Conservation (phyloP, 2,329 filamentous ascomycete genomes). For the Leptographium radiaticola region DNA sequence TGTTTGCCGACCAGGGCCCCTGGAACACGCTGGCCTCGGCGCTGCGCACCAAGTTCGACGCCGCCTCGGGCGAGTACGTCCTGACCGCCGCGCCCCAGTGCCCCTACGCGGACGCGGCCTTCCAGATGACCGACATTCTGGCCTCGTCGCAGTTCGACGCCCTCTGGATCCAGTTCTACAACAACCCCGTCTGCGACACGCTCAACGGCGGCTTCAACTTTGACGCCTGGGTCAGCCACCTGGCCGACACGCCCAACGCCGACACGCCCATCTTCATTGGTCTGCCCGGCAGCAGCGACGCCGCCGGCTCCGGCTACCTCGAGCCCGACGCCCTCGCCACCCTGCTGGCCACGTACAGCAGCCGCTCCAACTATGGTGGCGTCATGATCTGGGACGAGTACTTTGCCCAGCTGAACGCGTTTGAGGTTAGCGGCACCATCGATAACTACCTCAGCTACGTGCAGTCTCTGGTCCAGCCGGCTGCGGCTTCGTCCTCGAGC, state of each 20-base stretch:
- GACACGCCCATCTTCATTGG: conserved; percentile 26
- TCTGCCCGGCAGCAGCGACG: conserved; percentile 18
- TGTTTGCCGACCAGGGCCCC: conserved; percentile 11
- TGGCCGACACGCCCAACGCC: conserved; percentile 18
- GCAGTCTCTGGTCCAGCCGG: background rate
- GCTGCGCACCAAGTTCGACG: conserved; percentile 10
- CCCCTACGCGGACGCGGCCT: conserved; percentile 21
- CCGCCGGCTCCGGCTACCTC: conserved; percentile 17
- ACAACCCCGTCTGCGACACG: conserved; percentile 28
- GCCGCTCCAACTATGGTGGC: conserved; percentile 17
- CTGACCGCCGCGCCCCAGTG: conserved; percentile 35
- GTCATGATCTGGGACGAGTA: conserved; percentile 22
- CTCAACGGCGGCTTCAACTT: conserved; percentile 23
- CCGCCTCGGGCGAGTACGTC: conserved; percentile 20
- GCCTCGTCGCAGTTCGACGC: conserved; percentile 24
- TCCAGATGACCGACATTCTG: conserved; percentile 30
- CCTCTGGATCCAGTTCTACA: conserved; percentile 34
- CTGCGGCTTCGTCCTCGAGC: background rate
- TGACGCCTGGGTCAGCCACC: conserved; percentile 20
- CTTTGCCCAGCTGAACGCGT: conserved; percentile 10
- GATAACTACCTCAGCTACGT: conserved; percentile 12
- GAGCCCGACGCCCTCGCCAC: conserved; percentile 7
- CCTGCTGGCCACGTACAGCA: conserved; percentile 15
- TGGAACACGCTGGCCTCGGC: conserved; percentile 7
- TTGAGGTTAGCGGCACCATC: conserved; percentile 8